Base-by-base conservation (phyloP, 2,329 filamentous ascomycete species). In the Fusarium domesticum region DNA sequence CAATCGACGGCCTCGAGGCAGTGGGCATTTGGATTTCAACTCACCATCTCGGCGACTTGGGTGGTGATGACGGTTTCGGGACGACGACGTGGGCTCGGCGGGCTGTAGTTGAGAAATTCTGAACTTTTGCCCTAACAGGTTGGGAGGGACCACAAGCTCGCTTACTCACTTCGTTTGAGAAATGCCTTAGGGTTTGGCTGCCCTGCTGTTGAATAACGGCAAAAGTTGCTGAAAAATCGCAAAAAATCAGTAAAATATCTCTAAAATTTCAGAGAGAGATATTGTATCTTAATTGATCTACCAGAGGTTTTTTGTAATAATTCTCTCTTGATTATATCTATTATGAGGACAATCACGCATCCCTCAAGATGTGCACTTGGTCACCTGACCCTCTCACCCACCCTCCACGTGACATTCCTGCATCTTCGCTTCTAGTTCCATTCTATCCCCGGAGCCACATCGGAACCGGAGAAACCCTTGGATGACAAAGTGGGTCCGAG, bases 1-100 rank as follows among this genome's bases (percentile, higher is more conserved):
- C 39, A 43, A 45, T 53, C 46, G 51, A 50, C 45, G 34, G 50
- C 54, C 46, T 42, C 45, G 56, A 48, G 50, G 61, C 47, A 57
- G 33, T 48, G 39, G 52, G 56, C 14, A 28, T 28, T 28, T 28
- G 23, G 23, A 12, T 28, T 28, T 28, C 23, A 28, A 75, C 71
- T 70, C 71, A 80, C 77, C 77, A 80, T 80, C 71, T 78, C 74
- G 72, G 69, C 72, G 72, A 70, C 63, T 67, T 71, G 71, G 68
- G 65, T 68, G 68, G 71, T 70, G 68, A 51, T 74, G 74, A 74
- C 71, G 72, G 71, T 70, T 70, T 76, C 75, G 73, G 23, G 23
- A 70, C 70, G 66, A 57, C 57, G 70, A 70, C 69, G 71, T 74
- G 68, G 66, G 66, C 69, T 68, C 65, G 65, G 68, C 66, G 66